Base-by-base conservation (phyloP, 148 eudicot genomes). In the Oxyria digyna region DNA sequence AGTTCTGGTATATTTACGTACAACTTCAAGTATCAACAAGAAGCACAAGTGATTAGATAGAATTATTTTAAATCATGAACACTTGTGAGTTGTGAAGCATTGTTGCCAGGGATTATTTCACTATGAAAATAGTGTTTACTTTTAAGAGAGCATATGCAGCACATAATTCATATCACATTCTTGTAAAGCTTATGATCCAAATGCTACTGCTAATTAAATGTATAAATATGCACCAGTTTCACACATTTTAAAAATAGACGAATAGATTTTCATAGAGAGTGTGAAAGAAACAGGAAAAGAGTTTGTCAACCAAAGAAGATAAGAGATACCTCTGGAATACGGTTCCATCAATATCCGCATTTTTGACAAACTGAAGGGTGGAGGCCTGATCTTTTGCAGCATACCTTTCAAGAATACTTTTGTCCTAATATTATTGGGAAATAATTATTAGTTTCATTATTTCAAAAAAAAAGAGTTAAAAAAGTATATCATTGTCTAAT, bases 371-470 rank as follows among this genome's bases (percentile, higher is more conserved):
- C 62, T 90, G 85, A 59, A 94, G 89, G 24, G 88, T 83, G 69
- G 97, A 84, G 57, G 97, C 91, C 84, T 83, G 85, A 79, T 88
- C 77, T 38, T 82, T 55, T 63, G 90, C 92, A 37, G 69, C 81
- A 77, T 86, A 94, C 67, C 74, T 67, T 82, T 94, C 98, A 69
- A 94, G 96, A 75, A 94, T 88, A 68, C 85, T 81, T 32, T 78
- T 78, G 81, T 94, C 91, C 97, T 93, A 74, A 62, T 37, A 57
- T 29, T 24, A 57, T 57, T 57, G 12, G 64, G 9, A 18, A 57
- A 57, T 15, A 27, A 14, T 12, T 14, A 57, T 57, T 57, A 57
- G 64, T 57, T 27, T 57, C 18, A 14, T 26, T 26, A 10, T 2
- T 27, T 27, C 7, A 0, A 29, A 14, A 57, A 27, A 29, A 4